Evolutionary conservation across 1,284 basidiomycete species (phyloP).

Genomic region (Wolfiporia cocos): DNA sequence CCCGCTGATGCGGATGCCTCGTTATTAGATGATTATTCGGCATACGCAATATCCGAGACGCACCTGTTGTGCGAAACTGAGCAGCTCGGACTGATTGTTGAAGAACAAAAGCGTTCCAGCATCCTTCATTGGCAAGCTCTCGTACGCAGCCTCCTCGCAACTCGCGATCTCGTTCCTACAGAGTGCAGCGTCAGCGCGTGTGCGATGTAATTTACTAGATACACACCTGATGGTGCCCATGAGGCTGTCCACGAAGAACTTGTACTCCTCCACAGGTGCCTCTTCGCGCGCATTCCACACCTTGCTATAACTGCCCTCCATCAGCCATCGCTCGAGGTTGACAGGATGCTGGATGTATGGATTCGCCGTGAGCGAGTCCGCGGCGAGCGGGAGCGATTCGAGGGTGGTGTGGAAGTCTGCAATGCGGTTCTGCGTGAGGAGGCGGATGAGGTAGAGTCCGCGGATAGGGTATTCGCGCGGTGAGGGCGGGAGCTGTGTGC

Average conservation of each 20-base stretch:
- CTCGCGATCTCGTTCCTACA: conserved; percentile 89
- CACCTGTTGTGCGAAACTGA: conserved; percentile 75
- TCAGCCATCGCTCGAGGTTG: conserved; percentile 93
- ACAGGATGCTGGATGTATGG: conserved; percentile 83
- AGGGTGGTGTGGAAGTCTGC: conserved; percentile 99
- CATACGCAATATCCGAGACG: conserved; percentile 11
- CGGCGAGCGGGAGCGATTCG: conserved; percentile 82
- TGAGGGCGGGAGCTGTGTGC: conserved; percentile 74
- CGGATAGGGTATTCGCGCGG: conserved; percentile 85
- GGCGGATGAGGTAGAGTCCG: conserved; percentile 90
- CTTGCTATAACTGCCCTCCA: conserved; percentile 98
- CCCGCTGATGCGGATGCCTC: conserved; percentile 39
- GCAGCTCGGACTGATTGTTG: conserved; percentile 67
- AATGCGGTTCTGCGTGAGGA: conserved; percentile 94
- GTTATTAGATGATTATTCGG: conserved; percentile 3
- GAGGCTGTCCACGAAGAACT: conserved; percentile 84
- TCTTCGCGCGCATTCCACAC: conserved; percentile 94
- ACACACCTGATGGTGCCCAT: conserved; percentile 86
- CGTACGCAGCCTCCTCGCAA: conserved; percentile 88
- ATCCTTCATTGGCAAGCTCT: conserved; percentile 82
- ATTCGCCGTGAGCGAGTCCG: conserved; percentile 68
- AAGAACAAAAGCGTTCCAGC: conserved; percentile 89
- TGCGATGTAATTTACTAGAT: no score
- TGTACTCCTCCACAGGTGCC: conserved; percentile 83
- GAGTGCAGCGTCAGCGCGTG: not conserved